phyloP scores from a whole-genome alignment of 305 asterid species.

The Fraxinus paxiana region DNA sequence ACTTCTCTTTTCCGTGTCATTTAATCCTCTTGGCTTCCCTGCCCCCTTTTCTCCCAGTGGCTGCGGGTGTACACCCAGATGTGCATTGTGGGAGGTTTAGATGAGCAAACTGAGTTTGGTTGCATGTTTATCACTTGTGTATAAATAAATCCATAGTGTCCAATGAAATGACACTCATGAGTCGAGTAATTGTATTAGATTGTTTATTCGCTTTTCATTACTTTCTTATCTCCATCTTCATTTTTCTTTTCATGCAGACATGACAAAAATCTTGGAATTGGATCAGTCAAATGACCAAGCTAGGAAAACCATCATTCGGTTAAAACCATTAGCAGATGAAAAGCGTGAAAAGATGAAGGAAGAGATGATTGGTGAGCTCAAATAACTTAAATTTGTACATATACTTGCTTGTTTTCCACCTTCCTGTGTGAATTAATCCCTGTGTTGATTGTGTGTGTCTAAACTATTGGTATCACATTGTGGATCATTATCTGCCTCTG shows the following conservation, averaged over 20 bases:
- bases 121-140: background rate
- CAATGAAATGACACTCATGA: background rate
- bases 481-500: background rate
- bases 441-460: background rate
- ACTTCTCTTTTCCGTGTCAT: background rate
- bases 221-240: background rate
- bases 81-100: background rate
- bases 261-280: conserved; percentile 72
- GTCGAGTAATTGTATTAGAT: background rate
- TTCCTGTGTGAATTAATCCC: background rate
- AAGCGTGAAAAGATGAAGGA: conserved; percentile 96
- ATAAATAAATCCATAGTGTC: background rate
- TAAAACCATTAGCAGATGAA: conserved; percentile 89
- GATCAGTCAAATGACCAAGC: conserved; percentile 77
- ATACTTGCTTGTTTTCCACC: background rate
- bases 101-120: background rate
- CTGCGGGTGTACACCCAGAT: background rate
- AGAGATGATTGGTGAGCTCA: conserved; percentile 84
- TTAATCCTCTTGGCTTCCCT: background rate
- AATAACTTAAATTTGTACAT: background rate
- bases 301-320: conserved; percentile 58
- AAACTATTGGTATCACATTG: background rate
- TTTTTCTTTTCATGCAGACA: conserved; percentile 41
- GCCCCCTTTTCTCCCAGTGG: background rate
- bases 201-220: background rate